Evolutionary conservation across 2,329 filamentous ascomycete genomes (phyloP), one percentile per base, ranked within the genome.

Genomic region (Botrytis squamosa): DNA sequence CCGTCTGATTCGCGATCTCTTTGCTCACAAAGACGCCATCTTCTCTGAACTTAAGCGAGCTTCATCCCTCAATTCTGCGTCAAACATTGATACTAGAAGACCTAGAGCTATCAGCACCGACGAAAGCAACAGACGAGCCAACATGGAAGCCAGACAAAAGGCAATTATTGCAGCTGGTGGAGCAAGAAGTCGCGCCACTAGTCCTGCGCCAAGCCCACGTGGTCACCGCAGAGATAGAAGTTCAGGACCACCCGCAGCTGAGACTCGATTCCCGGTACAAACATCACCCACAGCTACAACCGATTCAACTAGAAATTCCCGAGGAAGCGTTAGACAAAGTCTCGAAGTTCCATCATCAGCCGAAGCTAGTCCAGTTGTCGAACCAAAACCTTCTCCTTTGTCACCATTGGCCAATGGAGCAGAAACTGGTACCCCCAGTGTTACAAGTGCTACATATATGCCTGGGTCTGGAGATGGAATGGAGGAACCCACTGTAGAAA

Each of bases 1-100:
- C 83, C 93, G 95, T 73, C 88, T 99, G 36, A 90, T 99, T 70
- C 92, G 94, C 70, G 96, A 99, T 81, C 87, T 99, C 20, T 96
- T 99, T 80, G 88, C 92, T 12, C 92, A 98, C 85, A 99, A 99
- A 83, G 93, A 97, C 75, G 89, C 93, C 75, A 97, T 99, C 80
- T 99, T 99, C 83, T 93, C 92, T 77, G 96, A 98, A 82, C 87
- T 99, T 76, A 99, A 99, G 86, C 94, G 96, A 78, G 92, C 94
- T 81, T 93, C 92, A 62, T 89, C 89, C 16, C 86, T 93, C 29
- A 89, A 87, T 20, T 89, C 92, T 78, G 88, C 88, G n/a, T 91
- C 91, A 1, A 84, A 85, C 59, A 85, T 86, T n/a, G 85, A 85
- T 67, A 84, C 75, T 83, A 76, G 94, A 57, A 92, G 94, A 60